Percentiles rank a stretch among this genome's conserved stretches.
Conservation (phyloP, 2,329 filamentous ascomycete genomes). For the Phialophora expanda region DNA sequence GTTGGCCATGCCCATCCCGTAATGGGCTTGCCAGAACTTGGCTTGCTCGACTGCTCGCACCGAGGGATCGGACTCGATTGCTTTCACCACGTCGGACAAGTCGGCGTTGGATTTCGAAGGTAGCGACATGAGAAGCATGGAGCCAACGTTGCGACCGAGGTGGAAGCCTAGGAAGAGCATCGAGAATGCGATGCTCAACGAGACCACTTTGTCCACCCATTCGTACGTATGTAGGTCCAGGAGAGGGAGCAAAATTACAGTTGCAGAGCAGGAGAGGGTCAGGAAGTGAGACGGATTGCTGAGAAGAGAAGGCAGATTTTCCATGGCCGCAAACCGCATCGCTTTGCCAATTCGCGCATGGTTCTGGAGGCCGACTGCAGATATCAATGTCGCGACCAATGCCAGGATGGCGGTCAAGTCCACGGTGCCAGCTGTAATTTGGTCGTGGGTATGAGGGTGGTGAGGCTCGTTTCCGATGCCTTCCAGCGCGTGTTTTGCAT, state of each 20-base stretch:
- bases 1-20: constrained; percentile 94
- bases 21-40: constrained; percentile 98
- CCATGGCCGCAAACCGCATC: constrained; percentile 83
- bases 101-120: constrained; percentile 53
- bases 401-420: constrained; percentile 82
- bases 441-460: constrained; percentile 68
- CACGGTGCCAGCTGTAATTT: constrained; percentile 74
- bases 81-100: constrained; percentile 76
- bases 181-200: constrained; percentile 76
- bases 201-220: constrained; percentile 82
- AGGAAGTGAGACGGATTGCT: constrained; percentile 95
- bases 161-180: constrained; percentile 90
- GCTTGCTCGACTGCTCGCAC: constrained; percentile 84
- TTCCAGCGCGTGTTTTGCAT: constrained; percentile 90
- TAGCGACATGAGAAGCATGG: constrained; percentile 97
- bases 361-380: constrained; percentile 84
- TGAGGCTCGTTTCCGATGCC: constrained; percentile 72
- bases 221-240: constrained; percentile 80
- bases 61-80: constrained; percentile 80
- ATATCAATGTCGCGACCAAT: constrained; percentile 80
- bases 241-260: constrained; percentile 81
- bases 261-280: constrained; percentile 81
- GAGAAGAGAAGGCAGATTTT: constrained; percentile 80
- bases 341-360: constrained; percentile 90
- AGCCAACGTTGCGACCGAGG: constrained; percentile 81